These are phyloP conservation scores for Podosphaera leucotricha DNA, from an alignment of 2,329 filamentous ascomycete species.

Conservation along the genomic window DNA sequence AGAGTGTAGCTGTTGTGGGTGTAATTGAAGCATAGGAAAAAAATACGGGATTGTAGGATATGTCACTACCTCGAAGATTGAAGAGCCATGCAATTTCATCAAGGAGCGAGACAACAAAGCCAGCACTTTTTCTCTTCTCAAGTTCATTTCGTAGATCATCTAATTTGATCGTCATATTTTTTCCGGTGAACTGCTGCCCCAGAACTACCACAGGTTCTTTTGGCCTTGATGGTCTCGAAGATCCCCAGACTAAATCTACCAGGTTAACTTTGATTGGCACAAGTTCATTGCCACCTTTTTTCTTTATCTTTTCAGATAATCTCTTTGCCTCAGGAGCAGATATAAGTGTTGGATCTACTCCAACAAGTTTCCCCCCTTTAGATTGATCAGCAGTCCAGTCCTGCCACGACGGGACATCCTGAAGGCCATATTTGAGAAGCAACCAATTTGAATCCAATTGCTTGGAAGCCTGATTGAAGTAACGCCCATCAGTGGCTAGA, in stretches of 20 bases:
- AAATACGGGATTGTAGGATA: slow-evolving; percentile 95
- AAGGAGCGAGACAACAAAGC: slow-evolving; percentile 80
- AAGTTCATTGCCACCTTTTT: slow-evolving; percentile 57
- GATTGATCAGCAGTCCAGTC: slow-evolving; percentile 82
- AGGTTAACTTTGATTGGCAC: slow-evolving; percentile 59
- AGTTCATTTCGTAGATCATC: slow-evolving; percentile 73
- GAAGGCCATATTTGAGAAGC: slow-evolving; percentile 75
- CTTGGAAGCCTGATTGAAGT: slow-evolving; percentile 88
- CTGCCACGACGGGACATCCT: slow-evolving; percentile 90
- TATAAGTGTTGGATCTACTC: slow-evolving; percentile 73
- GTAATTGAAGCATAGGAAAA: slow-evolving; percentile 90
- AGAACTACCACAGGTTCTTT: slow-evolving; percentile 54
- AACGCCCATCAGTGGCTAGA: slow-evolving; percentile 82
- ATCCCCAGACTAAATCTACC: slow-evolving; percentile 74
- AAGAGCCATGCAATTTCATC: slow-evolving; percentile 98
- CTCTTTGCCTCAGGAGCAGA: slow-evolving; percentile 50
- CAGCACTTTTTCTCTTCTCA: slow-evolving; percentile 67
- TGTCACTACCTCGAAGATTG: slow-evolving; percentile 83
- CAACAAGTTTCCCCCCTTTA: slow-evolving; percentile 68
- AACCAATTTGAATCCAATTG: slow-evolving; percentile 84
- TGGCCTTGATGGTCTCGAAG: slow-evolving; percentile 47
- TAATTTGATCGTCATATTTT: slow-evolving; percentile 61
- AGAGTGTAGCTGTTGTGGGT: slow-evolving; percentile 50
- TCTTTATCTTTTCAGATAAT: slow-evolving; percentile 65
- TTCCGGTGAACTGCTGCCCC: slow-evolving; percentile 52